phyloP scores from a whole-genome alignment of 108 stramenopile species.

The Bacterosira constricta region DNA sequence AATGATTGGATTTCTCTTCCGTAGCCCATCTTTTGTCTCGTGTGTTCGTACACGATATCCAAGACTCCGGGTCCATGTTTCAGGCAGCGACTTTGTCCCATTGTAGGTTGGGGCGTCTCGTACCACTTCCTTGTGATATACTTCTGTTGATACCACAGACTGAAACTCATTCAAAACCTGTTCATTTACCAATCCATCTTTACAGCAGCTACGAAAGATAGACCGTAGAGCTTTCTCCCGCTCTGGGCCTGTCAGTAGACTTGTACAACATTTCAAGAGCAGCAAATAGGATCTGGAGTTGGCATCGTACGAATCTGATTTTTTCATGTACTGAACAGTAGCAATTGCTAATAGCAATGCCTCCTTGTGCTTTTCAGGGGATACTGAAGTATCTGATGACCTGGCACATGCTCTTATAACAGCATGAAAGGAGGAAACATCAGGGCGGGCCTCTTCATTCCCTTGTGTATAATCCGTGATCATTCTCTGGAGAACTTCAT shows the following conservation, averaged over 20 bases:
- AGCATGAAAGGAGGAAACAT: conserved; percentile 55
- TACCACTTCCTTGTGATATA: conserved; percentile 66
- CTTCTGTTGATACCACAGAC: conserved; percentile 49
- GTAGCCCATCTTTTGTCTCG: conserved; percentile 27
- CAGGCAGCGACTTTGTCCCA: conserved; percentile 57
- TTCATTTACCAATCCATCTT: conserved; percentile 72
- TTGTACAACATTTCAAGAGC: conserved; percentile 61
- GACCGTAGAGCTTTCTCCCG: conserved; percentile 62
- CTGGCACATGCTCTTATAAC: conserved; percentile 63
- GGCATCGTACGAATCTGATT: conserved; percentile 44
- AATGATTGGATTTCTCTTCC: conserved; percentile 60
- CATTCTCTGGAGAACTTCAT: conserved; percentile 53
- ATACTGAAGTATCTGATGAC: conserved; percentile 8
- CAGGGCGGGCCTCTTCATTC: conserved; percentile 43
- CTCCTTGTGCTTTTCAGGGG: conserved; percentile 19
- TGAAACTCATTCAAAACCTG: conserved; percentile 60
- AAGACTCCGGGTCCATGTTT: conserved; percentile 74
- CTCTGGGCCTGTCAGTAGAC: conserved; percentile 49
- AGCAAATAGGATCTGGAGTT: conserved; percentile 66
- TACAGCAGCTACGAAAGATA: conserved; percentile 69
- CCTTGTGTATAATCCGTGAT: conserved; percentile 36
- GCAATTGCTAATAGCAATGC: conserved; percentile 48
- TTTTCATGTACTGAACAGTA: conserved; percentile 51
- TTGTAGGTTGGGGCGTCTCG: conserved; percentile 44
- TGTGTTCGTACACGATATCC: conserved; percentile 54